Base-by-base conservation (phyloP, 805 yeast genomes). In the Lipomyces orientalis region DNA sequence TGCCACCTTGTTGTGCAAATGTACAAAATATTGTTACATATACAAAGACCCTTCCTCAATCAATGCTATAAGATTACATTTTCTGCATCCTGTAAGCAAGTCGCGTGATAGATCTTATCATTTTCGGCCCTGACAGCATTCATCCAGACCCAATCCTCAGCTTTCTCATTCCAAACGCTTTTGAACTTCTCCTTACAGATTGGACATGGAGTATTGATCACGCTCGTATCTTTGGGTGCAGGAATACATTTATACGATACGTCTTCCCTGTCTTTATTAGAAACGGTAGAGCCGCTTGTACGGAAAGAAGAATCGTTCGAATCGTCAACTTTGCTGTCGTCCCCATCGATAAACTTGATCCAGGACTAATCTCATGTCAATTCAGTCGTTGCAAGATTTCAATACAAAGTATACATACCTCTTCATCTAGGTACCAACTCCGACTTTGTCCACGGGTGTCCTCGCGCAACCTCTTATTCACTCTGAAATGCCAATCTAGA, bases 401-500 rank as follows among this genome's bases (percentile, higher is more conserved):
- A 91, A 31, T 83, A 82, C 34, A 85, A 84, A 94, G 97, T 93
- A 25, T 25, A 56, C 87, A 9, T 43, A 43, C 87, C 31, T 83
- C 81, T 69, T 86, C 90, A 69, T 87, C 87, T 67, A 93, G 79
- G 76, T 88, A 93, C 97, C 97, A 93, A 73, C 88, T 85, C 73
- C 98, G 81, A 54, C 91, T 88, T 76, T 90, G 93, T 39, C 82
- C 80, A 7, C 82, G 76, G 46, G 76, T 77, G 37, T 80, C 82
- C 65, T 83, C 85, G 57, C 86, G 85, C 59, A 90, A 81, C 74
- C 90, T 88, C 76, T 91, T 91, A 78, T 92, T 94, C 56, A 91
- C 90, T 73, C 98, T 85, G 81, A 92, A 93, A 81, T 94, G 98
- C 98, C 98, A 94, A 78, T 94, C 99, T 71, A 92, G 80, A 79